A percentile compares a stretch with the other conserved stretches of the same genome.
These are phyloP conservation scores for Chlorella sorokiniana DNA, from an alignment of 139 green algal genomes.

Conservation along the genomic window DNA sequence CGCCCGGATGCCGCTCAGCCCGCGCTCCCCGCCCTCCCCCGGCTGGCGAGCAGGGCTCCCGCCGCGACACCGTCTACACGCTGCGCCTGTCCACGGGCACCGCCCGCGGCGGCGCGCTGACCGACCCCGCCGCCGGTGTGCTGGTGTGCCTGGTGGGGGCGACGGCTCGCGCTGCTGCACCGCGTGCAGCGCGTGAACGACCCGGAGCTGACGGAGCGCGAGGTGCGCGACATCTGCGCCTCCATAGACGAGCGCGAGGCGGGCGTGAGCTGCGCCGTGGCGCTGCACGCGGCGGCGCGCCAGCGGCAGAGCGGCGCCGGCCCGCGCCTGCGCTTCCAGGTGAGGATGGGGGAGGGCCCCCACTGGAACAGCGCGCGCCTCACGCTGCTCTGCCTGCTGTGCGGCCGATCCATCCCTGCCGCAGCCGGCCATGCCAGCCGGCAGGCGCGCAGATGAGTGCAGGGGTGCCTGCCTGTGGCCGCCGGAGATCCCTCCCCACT, in stretches of 20 bases:
- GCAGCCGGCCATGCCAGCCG: too few species aligned
- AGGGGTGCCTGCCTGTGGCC: too few species aligned
- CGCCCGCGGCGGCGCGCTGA: constrained; percentile 51
- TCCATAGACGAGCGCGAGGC: constrained; percentile 20
- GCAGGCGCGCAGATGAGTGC: too few species aligned
- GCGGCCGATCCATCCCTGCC: too few species aligned
- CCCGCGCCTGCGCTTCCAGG: constrained; percentile 66
- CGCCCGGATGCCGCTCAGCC: neutral
- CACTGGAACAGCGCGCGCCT: neutral
- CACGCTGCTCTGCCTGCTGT: too few species aligned
- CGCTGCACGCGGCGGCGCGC: constrained; percentile 14
- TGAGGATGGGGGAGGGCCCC: constrained; percentile 30
- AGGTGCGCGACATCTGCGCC: constrained; percentile 53
- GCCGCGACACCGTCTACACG: constrained; percentile 65
- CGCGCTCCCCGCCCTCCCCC: neutral
- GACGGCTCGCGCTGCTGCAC: constrained; percentile 60
- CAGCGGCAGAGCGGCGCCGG: constrained; percentile 9
- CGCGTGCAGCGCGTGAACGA: constrained; percentile 60
- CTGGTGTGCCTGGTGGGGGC: constrained; percentile 67
- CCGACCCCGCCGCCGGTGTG: constrained; percentile 50
- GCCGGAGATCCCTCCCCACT: too few species aligned
- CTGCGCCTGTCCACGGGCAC: constrained; percentile 62
- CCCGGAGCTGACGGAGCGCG: constrained; percentile 24
- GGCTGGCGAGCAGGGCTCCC: neutral
- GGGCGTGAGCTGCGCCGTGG: constrained; percentile 45